Conservation (phyloP, 306 rosid species). For the Fragaria iinumae region DNA sequence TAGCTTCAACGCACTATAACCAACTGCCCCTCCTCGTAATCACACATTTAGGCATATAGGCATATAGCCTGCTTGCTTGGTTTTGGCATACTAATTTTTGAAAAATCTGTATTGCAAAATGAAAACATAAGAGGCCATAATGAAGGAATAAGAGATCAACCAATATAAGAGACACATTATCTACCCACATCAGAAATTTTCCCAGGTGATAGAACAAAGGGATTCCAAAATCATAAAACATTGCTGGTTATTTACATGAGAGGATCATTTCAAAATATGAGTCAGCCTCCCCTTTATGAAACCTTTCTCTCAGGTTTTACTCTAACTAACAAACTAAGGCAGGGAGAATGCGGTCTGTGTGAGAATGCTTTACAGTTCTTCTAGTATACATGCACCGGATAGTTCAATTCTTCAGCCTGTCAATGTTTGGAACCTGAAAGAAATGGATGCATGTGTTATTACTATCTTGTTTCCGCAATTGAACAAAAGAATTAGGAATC, state of each 20-base stretch:
- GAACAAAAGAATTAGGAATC: neutral
- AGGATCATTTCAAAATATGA: neutral
- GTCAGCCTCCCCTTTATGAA: neutral
- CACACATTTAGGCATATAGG: no score
- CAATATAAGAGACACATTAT: neutral
- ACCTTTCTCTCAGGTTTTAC: neutral
- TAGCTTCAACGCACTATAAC: no score
- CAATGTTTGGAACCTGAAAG: conserved; percentile 30
- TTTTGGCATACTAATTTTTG: no score
- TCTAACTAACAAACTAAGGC: neutral
- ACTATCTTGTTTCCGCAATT: neutral
- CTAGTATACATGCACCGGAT: neutral
- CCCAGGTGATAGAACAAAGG: neutral
- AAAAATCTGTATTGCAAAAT: no score
- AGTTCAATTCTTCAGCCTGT: neutral
- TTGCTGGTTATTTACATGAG: neutral
- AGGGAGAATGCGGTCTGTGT: neutral
- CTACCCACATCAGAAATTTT: neutral
- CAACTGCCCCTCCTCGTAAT: no score
- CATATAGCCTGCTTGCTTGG: no score
- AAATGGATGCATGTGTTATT: neutral
- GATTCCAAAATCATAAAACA: no score
- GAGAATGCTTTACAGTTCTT: conserved; percentile 11
- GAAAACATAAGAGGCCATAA: no score
- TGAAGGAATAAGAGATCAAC: neutral